A percentile compares a stretch with the other conserved stretches of the same genome.
These are phyloP conservation scores for Isabelozyma gotoi DNA, from an alignment of 805 yeast genomes.

Conservation along the genomic window DNA sequence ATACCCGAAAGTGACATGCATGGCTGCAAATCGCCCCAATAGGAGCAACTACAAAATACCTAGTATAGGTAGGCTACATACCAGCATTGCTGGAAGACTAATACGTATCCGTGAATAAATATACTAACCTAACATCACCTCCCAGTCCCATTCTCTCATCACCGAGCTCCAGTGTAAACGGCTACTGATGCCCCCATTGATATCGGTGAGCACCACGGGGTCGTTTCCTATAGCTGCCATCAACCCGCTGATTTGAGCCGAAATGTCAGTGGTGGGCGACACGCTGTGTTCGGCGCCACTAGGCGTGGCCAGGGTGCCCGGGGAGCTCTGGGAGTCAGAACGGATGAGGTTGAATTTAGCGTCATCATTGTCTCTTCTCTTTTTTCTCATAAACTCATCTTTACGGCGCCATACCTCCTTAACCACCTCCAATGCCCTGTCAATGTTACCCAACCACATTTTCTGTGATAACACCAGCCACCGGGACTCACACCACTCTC, in stretches of 20 bases:
- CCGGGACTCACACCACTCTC: conserved; percentile 59
- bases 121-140: conserved; percentile 55
- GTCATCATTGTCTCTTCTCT: conserved; percentile 14
- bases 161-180: conserved; percentile 67
- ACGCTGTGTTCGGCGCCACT: conserved; percentile 11
- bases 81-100: not conserved
- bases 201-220: conserved; percentile 29
- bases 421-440: conserved; percentile 64
- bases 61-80: too few relatives aligned
- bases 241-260: conserved; percentile 37
- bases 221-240: conserved; percentile 39
- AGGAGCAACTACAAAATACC: too few relatives aligned
- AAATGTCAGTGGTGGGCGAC: conserved; percentile 14
- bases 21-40: too few relatives aligned
- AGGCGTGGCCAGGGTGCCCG: too few relatives aligned
- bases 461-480: conserved; percentile 55
- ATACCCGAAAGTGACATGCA: too few relatives aligned
- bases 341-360: conserved; percentile 5
- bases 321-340: too few relatives aligned
- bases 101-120: too few relatives aligned
- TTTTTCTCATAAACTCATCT: conserved; percentile 38
- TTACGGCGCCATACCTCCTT: conserved; percentile 71
- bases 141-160: conserved; percentile 80
- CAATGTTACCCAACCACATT: conserved; percentile 67
- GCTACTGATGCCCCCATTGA: conserved; percentile 41